Evolutionary conservation across 306 rosid genomes (phyloP), one percentile per base, ranked within the genome.

Genomic region (Citrullus amarus): DNA sequence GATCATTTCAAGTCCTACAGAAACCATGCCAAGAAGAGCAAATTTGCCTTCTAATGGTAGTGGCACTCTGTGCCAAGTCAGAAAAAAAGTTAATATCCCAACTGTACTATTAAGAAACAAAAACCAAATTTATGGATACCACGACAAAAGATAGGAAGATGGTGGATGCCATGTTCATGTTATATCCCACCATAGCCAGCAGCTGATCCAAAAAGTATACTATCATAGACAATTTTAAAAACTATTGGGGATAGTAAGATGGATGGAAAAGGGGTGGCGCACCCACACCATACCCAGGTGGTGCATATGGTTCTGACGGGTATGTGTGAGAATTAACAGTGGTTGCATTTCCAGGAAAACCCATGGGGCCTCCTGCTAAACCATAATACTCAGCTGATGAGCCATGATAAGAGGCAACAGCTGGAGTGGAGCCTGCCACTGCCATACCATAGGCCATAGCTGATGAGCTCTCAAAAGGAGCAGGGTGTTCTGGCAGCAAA

Each of bases 221-320:
- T 32, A 77, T 72, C 79, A 43, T 10, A 28, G 69, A 36, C 30
- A 69, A 39, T 77, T 77, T 79, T 53, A 38, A 71, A 78, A 80
- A 61, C 91, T 93, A 88, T 80, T 79, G 82, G 58, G 90, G 91
- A 84, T 84, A 83, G 87, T 83, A 86, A 65, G 90, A 83, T 66
- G 90, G 62, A 65, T 83, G 88, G 88, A 77, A 83, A 57, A 80
- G 78, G 58, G 85, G 83, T 81, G 80, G 88, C 76, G 75, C 75
- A 78, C 87, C 87, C 74, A 66, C 79, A 79, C 88, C 87, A 68
- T 85, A 88, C 75, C 84, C 79, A 69, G 86, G 66, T 28, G 80
- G 87, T 51, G 72, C 78, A 67, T 83, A 81, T 46, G 83, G 84
- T 76, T 86, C 86, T 25, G 86, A 78, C 30, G 86, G 70, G 85